A percentile compares a stretch with the other conserved stretches of the same genome.
Evolutionary conservation across 495 filamentous ascomycete species (phyloP).

Genomic region (Thozetella sp.): DNA sequence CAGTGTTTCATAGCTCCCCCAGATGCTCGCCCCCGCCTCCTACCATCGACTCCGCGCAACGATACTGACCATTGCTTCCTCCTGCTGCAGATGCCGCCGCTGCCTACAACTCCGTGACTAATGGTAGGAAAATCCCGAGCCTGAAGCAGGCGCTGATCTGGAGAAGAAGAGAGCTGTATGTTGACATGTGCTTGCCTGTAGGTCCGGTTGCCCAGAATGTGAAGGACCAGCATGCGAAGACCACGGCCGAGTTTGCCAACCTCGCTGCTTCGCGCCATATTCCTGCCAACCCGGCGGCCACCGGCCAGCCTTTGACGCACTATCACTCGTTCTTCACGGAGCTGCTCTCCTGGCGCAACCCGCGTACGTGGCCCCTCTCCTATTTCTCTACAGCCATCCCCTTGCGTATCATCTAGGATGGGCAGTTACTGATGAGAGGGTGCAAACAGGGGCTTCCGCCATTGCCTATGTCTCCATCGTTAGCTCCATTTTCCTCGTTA

Average conservation of each 20-base stretch:
- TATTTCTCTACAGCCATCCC: background rate
- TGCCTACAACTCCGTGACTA: constrained; percentile 39
- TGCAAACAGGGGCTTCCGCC: constrained; percentile 77
- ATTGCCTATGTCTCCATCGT: constrained; percentile 78
- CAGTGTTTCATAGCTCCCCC: constrained; percentile 30
- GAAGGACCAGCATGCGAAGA: constrained; percentile 72
- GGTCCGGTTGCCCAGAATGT: constrained; percentile 79
- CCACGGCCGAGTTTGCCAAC: constrained; percentile 72
- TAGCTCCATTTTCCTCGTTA: constrained; percentile 81
- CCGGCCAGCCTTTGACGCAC: constrained; percentile 87
- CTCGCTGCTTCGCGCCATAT: constrained; percentile 71
- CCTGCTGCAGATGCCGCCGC: constrained; percentile 40
- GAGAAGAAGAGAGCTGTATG: constrained; percentile 6
- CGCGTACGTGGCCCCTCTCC: constrained; percentile 30
- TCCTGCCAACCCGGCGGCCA: constrained; percentile 69
- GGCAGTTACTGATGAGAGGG: constrained; percentile 39
- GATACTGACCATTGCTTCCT: constrained; percentile 18
- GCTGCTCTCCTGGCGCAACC: constrained; percentile 70
- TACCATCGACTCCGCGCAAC: background rate
- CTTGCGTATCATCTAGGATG: constrained; percentile 50
- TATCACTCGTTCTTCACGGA: constrained; percentile 97
- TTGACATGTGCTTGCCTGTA: constrained; percentile 32
- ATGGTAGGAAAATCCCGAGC: constrained; percentile 27
- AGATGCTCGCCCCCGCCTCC: constrained; percentile 11
- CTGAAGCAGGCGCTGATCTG: background rate